Conservation (phyloP, 2,329 filamentous ascomycete species). For the Neopestalotiopsis sp. region DNA sequence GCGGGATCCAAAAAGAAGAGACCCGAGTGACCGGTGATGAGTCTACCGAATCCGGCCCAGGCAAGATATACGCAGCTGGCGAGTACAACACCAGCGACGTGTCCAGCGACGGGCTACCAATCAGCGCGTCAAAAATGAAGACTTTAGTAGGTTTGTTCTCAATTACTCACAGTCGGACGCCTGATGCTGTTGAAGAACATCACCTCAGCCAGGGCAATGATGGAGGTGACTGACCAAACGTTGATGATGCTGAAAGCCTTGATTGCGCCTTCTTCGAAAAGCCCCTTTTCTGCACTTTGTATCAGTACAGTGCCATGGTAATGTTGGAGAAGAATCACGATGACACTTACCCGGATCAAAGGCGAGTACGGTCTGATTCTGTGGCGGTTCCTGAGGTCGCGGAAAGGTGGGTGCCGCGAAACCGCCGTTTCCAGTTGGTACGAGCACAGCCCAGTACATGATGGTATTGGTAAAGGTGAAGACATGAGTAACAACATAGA, state of each 20-base stretch:
- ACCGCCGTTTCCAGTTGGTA: constrained; percentile 44
- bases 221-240: constrained; percentile 48
- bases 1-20: constrained; percentile 59
- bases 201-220: constrained; percentile 52
- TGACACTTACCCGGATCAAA: constrained; percentile 34
- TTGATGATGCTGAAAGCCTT: constrained; percentile 53
- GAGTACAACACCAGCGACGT: constrained; percentile 48
- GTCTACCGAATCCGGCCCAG: constrained; percentile 55
- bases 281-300: constrained; percentile 46
- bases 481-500: constrained; percentile 52
- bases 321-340: neutral
- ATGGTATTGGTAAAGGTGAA: constrained; percentile 56
- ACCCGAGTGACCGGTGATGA: constrained; percentile 49
- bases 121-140: constrained; percentile 2
- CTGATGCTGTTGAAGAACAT: constrained; percentile 59
- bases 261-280: constrained; percentile 55
- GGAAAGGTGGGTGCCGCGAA: constrained; percentile 32
- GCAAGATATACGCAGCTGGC: constrained; percentile 51
- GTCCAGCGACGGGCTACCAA: constrained; percentile 49
- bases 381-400: constrained; percentile 24
- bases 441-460: constrained; percentile 52
- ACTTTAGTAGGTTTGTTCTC: neutral
- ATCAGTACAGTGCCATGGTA: constrained; percentile 18
- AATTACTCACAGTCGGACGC: constrained; percentile 50
- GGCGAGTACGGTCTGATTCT: constrained; percentile 25